These are phyloP conservation scores for Calonectria pauciramosa DNA, from an alignment of 2,329 filamentous ascomycete genomes.

Conservation along the genomic window DNA sequence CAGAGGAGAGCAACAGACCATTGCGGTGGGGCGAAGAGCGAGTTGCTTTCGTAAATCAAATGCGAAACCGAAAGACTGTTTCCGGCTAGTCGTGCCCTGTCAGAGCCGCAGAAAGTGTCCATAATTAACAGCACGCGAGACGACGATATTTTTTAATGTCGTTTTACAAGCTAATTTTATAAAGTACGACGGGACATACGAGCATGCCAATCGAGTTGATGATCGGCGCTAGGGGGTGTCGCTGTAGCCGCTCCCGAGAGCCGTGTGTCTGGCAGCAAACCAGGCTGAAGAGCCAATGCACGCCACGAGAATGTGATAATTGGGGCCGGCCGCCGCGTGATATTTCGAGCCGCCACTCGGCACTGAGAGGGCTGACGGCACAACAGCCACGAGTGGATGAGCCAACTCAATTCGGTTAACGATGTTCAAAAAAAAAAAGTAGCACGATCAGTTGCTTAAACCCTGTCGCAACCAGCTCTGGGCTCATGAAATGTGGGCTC, in stretches of 20 bases:
- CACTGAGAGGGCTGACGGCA: neutral
- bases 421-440: neutral
- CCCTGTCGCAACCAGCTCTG: neutral
- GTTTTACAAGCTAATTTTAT: neutral
- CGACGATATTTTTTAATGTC: neutral
- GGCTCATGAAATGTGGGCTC: neutral
- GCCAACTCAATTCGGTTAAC: neutral
- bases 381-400: neutral
- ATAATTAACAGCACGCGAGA: neutral
- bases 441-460: neutral
- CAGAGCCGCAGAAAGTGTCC: neutral
- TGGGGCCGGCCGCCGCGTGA: neutral
- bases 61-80: neutral
- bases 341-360: neutral
- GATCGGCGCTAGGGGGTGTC: neutral
- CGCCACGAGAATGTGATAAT: neutral
- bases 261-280: neutral
- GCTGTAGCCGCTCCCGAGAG: neutral
- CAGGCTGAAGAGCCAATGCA: neutral
- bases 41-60: neutral
- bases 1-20: neutral
- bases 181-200: neutral
- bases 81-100: neutral
- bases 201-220: neutral
- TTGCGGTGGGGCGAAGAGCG: neutral